Evolutionary conservation across 768 basidiomycete genomes (phyloP).

Genomic region (Leccinum subgranulosum): DNA sequence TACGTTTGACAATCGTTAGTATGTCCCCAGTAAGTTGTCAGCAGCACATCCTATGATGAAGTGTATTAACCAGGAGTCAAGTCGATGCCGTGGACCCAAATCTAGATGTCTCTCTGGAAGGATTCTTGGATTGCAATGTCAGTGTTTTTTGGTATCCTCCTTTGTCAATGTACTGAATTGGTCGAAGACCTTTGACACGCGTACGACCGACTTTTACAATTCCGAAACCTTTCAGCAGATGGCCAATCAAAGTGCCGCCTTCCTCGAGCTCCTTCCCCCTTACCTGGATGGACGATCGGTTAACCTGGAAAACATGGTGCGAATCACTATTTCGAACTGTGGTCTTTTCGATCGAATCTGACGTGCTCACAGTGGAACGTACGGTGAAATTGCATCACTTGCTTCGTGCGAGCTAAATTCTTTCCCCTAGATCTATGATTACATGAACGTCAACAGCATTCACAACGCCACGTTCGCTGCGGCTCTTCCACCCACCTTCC

Average conservation of each 20-base stretch:
- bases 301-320: constrained; percentile 56
- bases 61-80: constrained; percentile 22
- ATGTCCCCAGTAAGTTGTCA: constrained; percentile 38
- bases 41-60: neutral
- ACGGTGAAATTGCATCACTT: constrained; percentile 9
- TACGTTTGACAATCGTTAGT: constrained; percentile 18
- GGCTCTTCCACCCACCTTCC: constrained; percentile 44
- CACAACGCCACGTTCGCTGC: constrained; percentile 57
- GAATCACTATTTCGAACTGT: neutral
- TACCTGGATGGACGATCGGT: constrained; percentile 55
- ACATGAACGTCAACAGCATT: constrained; percentile 68
- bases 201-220: constrained; percentile 51
- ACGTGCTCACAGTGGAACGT: constrained; percentile 43
- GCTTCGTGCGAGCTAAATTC: neutral
- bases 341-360: neutral
- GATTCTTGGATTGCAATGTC: constrained; percentile 60
- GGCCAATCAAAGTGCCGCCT: constrained; percentile 41
- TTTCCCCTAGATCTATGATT: constrained; percentile 56
- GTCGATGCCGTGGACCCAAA: constrained; percentile 64
- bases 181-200: constrained; percentile 44
- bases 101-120: constrained; percentile 63
- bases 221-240: constrained; percentile 50
- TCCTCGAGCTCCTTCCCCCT: constrained; percentile 47
- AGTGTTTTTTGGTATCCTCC: constrained; percentile 6
- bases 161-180: neutral